Evolutionary conservation across 2,329 filamentous ascomycete species (phyloP).

Genomic region (Cladobotryum protrusum): DNA sequence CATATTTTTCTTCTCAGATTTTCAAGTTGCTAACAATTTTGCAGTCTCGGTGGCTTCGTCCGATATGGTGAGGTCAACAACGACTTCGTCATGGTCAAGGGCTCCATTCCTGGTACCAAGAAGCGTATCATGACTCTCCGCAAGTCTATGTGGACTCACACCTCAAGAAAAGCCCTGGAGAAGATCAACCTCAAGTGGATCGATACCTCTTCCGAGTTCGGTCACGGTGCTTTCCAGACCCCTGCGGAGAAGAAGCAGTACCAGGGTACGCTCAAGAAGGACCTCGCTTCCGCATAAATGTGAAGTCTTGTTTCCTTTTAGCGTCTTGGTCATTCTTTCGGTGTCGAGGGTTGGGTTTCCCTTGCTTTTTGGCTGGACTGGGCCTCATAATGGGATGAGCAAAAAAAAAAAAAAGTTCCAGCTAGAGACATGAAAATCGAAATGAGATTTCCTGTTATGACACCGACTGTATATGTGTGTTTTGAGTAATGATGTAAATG

Average conservation of each 20-base stretch:
- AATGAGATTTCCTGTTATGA: constrained; percentile 27
- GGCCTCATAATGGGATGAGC: constrained; percentile 32
- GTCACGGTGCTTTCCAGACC: constrained; percentile 99
- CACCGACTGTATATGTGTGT: constrained; percentile 8
- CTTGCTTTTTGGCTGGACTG: constrained; percentile 30
- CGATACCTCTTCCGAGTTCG: constrained; percentile 99
- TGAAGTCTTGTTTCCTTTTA: constrained; percentile 33
- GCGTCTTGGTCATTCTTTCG: constrained; percentile 45
- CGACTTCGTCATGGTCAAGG: constrained; percentile 98
- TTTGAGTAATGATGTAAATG: no score
- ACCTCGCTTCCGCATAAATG: constrained; percentile 49
- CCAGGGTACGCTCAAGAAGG: constrained; percentile 99
- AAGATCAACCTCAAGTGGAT: constrained; percentile 99
- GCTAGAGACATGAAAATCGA: constrained; percentile 30
- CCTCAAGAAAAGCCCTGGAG: constrained; percentile 89
- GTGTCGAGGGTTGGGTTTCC: constrained; percentile 46
- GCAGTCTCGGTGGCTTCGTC: constrained; percentile 95
- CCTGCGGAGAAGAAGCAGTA: constrained; percentile 95
- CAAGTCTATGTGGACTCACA: constrained; percentile 98
- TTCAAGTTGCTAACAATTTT: constrained; percentile 26
- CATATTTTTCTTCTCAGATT: neutral
- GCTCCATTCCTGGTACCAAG: constrained; percentile 95
- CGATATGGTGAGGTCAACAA: constrained; percentile 99
- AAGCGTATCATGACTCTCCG: constrained; percentile 98
- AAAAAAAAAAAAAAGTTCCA: constrained; percentile 26